phyloP scores from a whole-genome alignment of 148 eudicot genomes.

The Amaranthus cruentus region DNA sequence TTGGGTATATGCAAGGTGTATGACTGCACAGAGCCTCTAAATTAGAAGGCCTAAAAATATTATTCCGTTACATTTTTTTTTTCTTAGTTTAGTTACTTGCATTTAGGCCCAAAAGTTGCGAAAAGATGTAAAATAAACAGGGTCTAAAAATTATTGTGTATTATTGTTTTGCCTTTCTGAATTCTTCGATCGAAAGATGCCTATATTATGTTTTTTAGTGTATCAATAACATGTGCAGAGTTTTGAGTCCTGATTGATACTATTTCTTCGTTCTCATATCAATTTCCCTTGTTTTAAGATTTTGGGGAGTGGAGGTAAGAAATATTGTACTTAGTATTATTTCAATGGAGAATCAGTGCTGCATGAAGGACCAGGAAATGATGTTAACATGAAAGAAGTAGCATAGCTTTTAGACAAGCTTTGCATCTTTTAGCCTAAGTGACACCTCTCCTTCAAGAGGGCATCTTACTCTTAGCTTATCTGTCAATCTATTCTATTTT shows the following conservation, averaged over 20 bases:
- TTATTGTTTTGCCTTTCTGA: background rate
- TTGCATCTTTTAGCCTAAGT: constrained; percentile 29
- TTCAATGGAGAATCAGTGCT: constrained; percentile 21
- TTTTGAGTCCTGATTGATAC: background rate
- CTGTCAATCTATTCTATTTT: constrained; percentile 20
- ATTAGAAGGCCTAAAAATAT: too few species aligned
- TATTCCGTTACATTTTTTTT: too few species aligned
- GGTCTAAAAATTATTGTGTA: too few species aligned
- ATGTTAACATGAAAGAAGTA: constrained; percentile 27
- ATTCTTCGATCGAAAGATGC: constrained; percentile 1
- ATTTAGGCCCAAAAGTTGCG: too few species aligned
- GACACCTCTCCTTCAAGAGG: constrained; percentile 21
- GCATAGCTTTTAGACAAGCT: constrained; percentile 27
- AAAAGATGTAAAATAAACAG: too few species aligned
- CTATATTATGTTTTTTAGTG: background rate
- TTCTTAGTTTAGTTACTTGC: too few species aligned
- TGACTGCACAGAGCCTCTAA: too few species aligned
- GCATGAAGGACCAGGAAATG: constrained; percentile 21
- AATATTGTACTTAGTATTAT: background rate
- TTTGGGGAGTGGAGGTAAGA: background rate
- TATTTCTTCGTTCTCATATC: background rate
- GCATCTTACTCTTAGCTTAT: constrained; percentile 27
- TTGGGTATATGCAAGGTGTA: too few species aligned
- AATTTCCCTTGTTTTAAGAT: background rate
- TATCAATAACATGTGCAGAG: constrained; percentile 8